These are phyloP conservation scores for Boletus coccyginus DNA, from an alignment of 768 basidiomycete genomes.

Conservation along the genomic window DNA sequence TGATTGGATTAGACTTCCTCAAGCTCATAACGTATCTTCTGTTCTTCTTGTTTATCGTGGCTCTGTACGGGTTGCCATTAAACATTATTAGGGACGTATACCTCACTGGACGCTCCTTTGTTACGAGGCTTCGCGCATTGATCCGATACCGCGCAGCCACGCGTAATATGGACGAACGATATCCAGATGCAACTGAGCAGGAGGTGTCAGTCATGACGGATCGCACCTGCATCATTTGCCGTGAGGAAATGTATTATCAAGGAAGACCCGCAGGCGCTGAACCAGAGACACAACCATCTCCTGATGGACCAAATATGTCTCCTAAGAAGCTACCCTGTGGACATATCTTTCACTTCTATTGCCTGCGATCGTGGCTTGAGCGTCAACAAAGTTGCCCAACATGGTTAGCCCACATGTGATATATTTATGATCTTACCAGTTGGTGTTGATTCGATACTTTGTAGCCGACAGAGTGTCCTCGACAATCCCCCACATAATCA, in stretches of 20 bases:
- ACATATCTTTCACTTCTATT: conserved; percentile 98
- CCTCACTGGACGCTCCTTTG: conserved; percentile 90
- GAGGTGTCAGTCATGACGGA: conserved; percentile 83
- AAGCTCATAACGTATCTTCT: conserved; percentile 89
- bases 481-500: conserved; percentile 43
- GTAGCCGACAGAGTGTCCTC: conserved; percentile 74
- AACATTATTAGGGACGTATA: conserved; percentile 98
- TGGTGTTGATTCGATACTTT: conserved; percentile 1
- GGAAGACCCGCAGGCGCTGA: conserved; percentile 24
- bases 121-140: conserved; percentile 82
- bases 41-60: conserved; percentile 93
- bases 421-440: not conserved
- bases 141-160: conserved; percentile 93
- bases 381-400: conserved; percentile 99
- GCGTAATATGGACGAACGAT: conserved; percentile 92
- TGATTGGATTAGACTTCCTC: conserved; percentile 69
- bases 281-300: conserved; percentile 19
- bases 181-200: conserved; percentile 86
- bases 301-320: conserved; percentile 86
- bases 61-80: conserved; percentile 90
- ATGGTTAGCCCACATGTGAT: conserved; percentile 56
- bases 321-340: conserved; percentile 97
- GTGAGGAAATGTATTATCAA: conserved; percentile 83
- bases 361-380: conserved; percentile 95
- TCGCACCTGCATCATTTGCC: conserved; percentile 95